These are phyloP conservation scores for Davidsoniella neocaledoniae DNA, from an alignment of 2,329 filamentous ascomycete species.

Conservation along the genomic window DNA sequence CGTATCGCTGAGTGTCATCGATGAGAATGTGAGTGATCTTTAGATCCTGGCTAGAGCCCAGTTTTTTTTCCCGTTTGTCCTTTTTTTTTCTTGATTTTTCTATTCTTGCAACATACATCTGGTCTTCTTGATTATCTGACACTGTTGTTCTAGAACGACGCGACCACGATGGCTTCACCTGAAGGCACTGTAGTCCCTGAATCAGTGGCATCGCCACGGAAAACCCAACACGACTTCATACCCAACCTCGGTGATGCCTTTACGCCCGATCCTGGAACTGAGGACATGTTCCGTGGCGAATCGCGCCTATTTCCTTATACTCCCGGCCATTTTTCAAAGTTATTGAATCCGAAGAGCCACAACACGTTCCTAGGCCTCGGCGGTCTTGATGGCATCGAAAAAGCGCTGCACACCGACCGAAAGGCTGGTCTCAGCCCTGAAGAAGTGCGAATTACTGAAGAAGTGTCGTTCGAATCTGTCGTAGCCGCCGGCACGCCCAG, in stretches of 20 bases:
- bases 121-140: neutral
- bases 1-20: neutral
- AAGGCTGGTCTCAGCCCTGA: conserved; percentile 52
- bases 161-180: conserved; percentile 1
- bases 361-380: conserved; percentile 60
- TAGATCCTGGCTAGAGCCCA: neutral
- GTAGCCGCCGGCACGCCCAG: conserved; percentile 6
- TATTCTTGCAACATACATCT: neutral
- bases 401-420: conserved; percentile 50
- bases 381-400: conserved; percentile 55
- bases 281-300: conserved; percentile 50
- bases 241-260: conserved; percentile 19
- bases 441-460: conserved; percentile 46
- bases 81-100: neutral
- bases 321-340: conserved; percentile 56
- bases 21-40: neutral
- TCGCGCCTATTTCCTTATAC: conserved; percentile 52
- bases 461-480: conserved; percentile 50
- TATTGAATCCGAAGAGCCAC: conserved; percentile 65
- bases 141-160: neutral
- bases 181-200: conserved; percentile 3
- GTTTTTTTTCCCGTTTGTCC: neutral
- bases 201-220: neutral
- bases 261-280: conserved; percentile 47
- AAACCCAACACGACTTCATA: neutral